A percentile compares a stretch with the other conserved stretches of the same genome.
Evolutionary conservation across 441 rosid genomes (phyloP).

Genomic region (Rhodomyrtus psidioides): DNA sequence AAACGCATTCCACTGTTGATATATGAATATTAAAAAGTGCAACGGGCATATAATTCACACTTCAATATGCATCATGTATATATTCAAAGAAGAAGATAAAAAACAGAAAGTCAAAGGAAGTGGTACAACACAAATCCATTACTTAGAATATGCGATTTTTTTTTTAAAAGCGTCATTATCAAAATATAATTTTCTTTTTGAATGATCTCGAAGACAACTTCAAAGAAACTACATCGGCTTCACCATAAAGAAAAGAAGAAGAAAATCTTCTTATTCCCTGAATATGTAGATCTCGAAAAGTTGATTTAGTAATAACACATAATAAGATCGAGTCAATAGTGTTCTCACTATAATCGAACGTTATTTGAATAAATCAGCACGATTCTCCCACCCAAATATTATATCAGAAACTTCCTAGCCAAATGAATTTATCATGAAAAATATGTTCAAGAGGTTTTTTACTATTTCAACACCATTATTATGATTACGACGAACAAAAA

Average conservation of each 20-base stretch:
- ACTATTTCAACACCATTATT: not conserved
- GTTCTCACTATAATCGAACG: not conserved
- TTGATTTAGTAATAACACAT: not conserved
- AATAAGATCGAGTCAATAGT: not conserved
- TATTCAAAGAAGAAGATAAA: not conserved
- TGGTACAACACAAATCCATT: no score
- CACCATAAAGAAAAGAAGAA: no score
- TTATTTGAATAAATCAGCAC: not conserved
- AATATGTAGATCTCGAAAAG: not conserved
- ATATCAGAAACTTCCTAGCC: not conserved
- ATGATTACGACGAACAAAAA: not conserved
- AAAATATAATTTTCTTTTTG: no score
- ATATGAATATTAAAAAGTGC: not conserved
- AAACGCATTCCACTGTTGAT: not conserved
- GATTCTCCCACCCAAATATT: not conserved
- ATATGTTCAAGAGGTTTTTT: not conserved
- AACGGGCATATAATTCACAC: fast-evolving
- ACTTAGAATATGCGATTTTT: not conserved
- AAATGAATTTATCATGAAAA: not conserved
- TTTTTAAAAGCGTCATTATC: not conserved
- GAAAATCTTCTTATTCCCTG: no score
- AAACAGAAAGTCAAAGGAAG: not conserved
- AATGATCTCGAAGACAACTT: no score
- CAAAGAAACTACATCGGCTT: no score
- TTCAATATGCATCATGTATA: not conserved